Percentiles rank a stretch among this genome's conserved stretches.
phyloP scores from a whole-genome alignment of 2,329 filamentous ascomycete species.

The Whalleya microplaca region DNA sequence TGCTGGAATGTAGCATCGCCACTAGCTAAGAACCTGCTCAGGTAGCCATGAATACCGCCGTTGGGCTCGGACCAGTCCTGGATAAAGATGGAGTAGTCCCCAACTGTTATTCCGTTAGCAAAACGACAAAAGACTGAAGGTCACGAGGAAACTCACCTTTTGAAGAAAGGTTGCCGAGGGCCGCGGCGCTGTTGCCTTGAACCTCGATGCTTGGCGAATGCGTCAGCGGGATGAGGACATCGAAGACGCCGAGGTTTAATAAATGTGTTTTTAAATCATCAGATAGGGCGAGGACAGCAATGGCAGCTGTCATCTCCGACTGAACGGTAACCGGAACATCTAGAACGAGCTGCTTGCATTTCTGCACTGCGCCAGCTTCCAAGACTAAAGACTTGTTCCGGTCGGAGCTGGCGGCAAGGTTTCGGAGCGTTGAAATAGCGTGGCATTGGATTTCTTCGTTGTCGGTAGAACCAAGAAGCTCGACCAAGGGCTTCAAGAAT shows the following conservation, averaged over 20 bases:
- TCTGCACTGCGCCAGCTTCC: conserved; percentile 94
- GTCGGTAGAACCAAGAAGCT: conserved; percentile 90
- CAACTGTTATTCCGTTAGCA: conserved; percentile 61
- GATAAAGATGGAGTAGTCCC: conserved; percentile 95
- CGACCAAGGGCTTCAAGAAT: conserved; percentile 90
- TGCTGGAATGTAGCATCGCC: conserved; percentile 98
- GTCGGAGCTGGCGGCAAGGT: conserved; percentile 94
- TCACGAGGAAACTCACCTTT: conserved; percentile 68
- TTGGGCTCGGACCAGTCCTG: conserved; percentile 91
- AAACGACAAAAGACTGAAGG: background rate
- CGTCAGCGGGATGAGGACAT: conserved; percentile 92
- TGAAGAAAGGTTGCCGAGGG: conserved; percentile 91
- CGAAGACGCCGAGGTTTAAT: conserved; percentile 90
- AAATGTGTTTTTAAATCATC: conserved; percentile 94
- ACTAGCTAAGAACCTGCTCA: conserved; percentile 89
- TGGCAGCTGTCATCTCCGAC: conserved; percentile 99
- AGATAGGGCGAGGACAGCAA: conserved; percentile 91
- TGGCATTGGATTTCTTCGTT: conserved; percentile 99
- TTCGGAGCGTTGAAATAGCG: conserved; percentile 94
- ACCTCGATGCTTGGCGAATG: conserved; percentile 97
- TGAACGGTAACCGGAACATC: conserved; percentile 93
- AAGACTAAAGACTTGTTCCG: conserved; percentile 97
- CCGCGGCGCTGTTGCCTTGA: conserved; percentile 96
- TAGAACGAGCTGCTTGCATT: conserved; percentile 95
- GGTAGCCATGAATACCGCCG: conserved; percentile 93